These are phyloP conservation scores for Balamuthia mandrillaris DNA, from an alignment of 208 protist genomes.

Conservation along the genomic window DNA sequence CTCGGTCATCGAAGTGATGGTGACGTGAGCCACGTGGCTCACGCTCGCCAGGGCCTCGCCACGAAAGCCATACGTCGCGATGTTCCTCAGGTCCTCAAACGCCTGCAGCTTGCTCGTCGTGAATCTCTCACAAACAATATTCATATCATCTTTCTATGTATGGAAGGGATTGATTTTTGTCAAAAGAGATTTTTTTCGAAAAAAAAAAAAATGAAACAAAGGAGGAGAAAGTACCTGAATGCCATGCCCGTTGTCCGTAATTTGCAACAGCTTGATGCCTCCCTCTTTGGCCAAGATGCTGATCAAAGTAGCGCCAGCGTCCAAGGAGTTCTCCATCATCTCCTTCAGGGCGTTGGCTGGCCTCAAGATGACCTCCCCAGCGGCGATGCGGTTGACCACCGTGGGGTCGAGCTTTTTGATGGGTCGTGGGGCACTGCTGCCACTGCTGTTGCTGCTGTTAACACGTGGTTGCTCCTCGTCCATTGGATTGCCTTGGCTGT, in stretches of 20 bases:
- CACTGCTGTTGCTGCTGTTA: not conserved
- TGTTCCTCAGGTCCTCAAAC: conserved; percentile 79
- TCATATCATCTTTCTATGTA: conserved; percentile 83
- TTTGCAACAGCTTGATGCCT: conserved; percentile 92
- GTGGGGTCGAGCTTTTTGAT: conserved; percentile 86
- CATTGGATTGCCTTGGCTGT: not conserved
- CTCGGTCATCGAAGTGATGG: conserved; percentile 69
- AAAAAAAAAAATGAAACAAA: not conserved
- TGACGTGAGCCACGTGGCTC: conserved; percentile 76
- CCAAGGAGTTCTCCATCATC: conserved; percentile 95
- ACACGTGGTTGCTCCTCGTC: not conserved
- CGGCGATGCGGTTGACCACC: conserved; percentile 94
- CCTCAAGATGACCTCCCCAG: conserved; percentile 96
- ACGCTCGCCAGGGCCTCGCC: conserved; percentile 83
- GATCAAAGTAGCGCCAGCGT: conserved; percentile 87
- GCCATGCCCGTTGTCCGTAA: conserved; percentile 94
- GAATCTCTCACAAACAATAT: conserved; percentile 92
- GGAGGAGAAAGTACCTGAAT: conserved; percentile 67
- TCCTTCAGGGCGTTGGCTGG: conserved; percentile 96
- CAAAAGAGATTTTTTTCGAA: not conserved
- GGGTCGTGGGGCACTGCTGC: not conserved
- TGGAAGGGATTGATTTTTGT: not conserved
- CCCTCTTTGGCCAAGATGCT: conserved; percentile 83
- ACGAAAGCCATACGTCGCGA: conserved; percentile 88
- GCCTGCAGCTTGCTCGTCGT: conserved; percentile 76